Evolutionary conservation across 352 stramenopile species (phyloP), one percentile per base, ranked within the genome.

Genomic region (Globisporangium heterothallicum): DNA sequence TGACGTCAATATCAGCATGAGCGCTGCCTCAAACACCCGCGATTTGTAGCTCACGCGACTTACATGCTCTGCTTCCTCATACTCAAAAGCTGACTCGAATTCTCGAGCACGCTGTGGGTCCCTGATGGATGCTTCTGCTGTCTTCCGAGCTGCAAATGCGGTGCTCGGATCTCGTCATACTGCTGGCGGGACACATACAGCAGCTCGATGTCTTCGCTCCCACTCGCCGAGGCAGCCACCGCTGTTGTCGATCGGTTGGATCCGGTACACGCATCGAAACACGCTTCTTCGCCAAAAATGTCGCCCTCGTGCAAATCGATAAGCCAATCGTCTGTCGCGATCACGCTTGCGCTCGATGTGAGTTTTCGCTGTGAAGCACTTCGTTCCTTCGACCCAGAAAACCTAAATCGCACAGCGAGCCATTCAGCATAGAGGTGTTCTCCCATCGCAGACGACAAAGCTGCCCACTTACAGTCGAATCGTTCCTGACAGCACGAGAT

Each of bases 211-310:
- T 42, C 40, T 13, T 49, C 49, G n/a, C 16, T 46, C 9, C 16
- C 27, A 2, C 60, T 40, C 0, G 25, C 30, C 4, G 18, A 13
- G 21, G 49, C 53, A 30, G 54, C 62, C 6, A 72, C 36, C 14
- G 64, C 69, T 16, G 67, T 78, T 14, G 45, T 59, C 8, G 24
- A 36, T 21, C 68, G 43, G 19, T 12, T 45, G 14, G 46, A 53
- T 7, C 62, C 57, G 38, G 35, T 47, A 16, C 61, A 54, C 7
- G 26, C 30, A 21, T 58, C 25, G 4, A 54, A 16, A 22, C 77
- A 54, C 7, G 40, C 51, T 55, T 84, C 72, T 60, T 73, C 70
- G 0, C 69, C 72, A 46, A 84, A 84, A 0, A 71, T 53, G 16
- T 84, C 70, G 12, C 58, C 62, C 40, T 75, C 67, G 22, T 21